Evolutionary conservation across 2,329 filamentous ascomycete species (phyloP).

Genomic region (Diplodia sapinea): DNA sequence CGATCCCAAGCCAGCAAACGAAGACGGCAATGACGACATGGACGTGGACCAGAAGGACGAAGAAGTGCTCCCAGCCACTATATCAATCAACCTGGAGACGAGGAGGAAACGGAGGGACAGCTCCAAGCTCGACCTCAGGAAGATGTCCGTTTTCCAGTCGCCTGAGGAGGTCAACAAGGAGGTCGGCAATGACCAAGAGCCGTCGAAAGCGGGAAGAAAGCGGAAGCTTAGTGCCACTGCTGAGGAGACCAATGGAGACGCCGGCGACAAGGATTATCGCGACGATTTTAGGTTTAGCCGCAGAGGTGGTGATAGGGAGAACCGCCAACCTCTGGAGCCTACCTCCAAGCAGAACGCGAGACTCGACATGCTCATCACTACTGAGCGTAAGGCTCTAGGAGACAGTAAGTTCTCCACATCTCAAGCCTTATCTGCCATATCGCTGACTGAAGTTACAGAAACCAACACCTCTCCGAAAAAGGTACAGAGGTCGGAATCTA

Average conservation of each 20-base stretch:
- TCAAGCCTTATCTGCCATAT: not conserved
- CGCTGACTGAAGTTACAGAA: conserved; percentile 33
- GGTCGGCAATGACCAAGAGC: conserved; percentile 36
- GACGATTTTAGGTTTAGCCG: conserved; percentile 58
- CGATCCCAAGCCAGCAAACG: conserved; percentile 41
- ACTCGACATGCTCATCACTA: conserved; percentile 31
- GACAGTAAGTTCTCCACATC: conserved; percentile 45
- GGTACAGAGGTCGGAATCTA: conserved; percentile 35
- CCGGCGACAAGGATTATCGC: conserved; percentile 20
- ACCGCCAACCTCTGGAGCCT: conserved; percentile 5
- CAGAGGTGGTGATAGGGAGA: conserved; percentile 19
- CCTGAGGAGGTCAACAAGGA: conserved; percentile 44
- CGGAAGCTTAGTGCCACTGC: conserved; percentile 58
- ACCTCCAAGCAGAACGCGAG: conserved; percentile 14
- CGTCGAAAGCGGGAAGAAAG: conserved; percentile 58
- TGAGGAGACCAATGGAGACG: conserved; percentile 34
- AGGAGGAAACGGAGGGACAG: conserved; percentile 60
- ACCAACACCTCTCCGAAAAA: conserved; percentile 45
- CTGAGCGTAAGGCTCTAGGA: conserved; percentile 47
- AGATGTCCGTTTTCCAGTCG: conserved; percentile 52
- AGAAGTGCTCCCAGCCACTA: conserved; percentile 45
- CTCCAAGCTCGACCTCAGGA: conserved; percentile 50
- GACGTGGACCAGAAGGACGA: conserved; percentile 40
- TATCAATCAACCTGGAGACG: conserved; percentile 59
- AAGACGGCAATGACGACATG: conserved; percentile 34